Base-by-base conservation (phyloP, 1,284 basidiomycete genomes). In the Boletus smithii region DNA sequence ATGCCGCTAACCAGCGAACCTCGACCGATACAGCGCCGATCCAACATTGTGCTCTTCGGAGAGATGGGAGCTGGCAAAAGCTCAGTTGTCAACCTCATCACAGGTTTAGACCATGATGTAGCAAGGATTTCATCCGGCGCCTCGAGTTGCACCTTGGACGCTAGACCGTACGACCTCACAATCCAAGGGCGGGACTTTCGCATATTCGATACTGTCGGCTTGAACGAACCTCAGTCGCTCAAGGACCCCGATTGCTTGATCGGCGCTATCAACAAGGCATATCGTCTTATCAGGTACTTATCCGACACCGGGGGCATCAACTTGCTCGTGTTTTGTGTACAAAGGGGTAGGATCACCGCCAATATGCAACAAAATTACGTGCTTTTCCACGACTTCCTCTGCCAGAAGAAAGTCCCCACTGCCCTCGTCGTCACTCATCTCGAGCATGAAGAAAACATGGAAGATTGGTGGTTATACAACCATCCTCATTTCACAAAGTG, bases 271-370 rank as follows among this genome's bases (percentile, higher is more conserved):
- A 57, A 53, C 51, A 66, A 67, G 51, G 62, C 62, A 2, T 65
- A 67, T 31, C 40, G 52, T 40, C 62, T 63, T 22, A 41, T 63
- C 23, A 48, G 22, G 37, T 44, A 30, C 44, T 53, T 72, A 29
- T 49, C 60, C 2, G 50, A 62, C 16, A 56, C 56, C 1, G 64
- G 56, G 5, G 68, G 67, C 5, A 52, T 72, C 26, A 61, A 53
- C 50, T 56, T 72, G 40, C 55, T 72, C 39, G 56, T 73, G 17
- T 71, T 69, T 40, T 68, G 66, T 47, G 57, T 73, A 36, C 62
- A 63, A 18, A 62, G 53, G 27, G 53, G 66, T 10, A 62, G 70
- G 49, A 68, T 73, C 54, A 63, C 58, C 7, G 45, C 49, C 7
- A 61, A 57, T 14, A 55, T 57, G 53, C 58, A 66, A 24, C 51